These are phyloP conservation scores for Ascomycota sp. DNA, from an alignment of 2,329 filamentous ascomycete genomes.

Conservation along the genomic window DNA sequence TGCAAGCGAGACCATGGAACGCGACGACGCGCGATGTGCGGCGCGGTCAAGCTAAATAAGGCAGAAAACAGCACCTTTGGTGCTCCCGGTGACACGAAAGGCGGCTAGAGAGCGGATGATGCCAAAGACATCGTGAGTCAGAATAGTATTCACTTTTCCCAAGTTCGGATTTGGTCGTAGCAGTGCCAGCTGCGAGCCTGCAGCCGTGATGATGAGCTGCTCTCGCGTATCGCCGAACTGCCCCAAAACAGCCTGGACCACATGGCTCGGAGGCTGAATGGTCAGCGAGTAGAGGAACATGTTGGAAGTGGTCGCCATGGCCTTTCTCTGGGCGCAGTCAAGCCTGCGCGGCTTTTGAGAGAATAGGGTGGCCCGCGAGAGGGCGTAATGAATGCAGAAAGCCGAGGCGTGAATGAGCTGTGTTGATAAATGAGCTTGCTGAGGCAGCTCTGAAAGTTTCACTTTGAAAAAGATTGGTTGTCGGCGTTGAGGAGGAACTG, in stretches of 20 bases:
- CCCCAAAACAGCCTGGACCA: constrained; percentile 76
- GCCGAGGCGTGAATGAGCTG: too few species aligned
- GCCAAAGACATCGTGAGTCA: constrained; percentile 87
- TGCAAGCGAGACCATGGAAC: neutral
- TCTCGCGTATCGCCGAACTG: constrained; percentile 93
- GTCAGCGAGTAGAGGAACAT: constrained; percentile 98
- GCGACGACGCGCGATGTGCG: too few species aligned
- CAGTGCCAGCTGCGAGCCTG: constrained; percentile 71
- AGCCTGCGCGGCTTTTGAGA: constrained; percentile 21
- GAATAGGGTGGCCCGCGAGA: neutral
- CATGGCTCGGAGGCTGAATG: constrained; percentile 72
- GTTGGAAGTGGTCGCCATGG: constrained; percentile 91
- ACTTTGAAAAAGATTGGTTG: neutral
- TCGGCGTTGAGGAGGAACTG: constrained; percentile 13
- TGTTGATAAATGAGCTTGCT: constrained; percentile 1
- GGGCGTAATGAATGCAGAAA: too few species aligned
- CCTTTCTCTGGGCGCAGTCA: constrained; percentile 22
- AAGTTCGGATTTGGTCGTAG: constrained; percentile 67
- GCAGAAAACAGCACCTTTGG: constrained; percentile 53
- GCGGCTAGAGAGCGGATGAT: constrained; percentile 77
- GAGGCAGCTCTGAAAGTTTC: constrained; percentile 13
- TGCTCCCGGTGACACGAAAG: constrained; percentile 81
- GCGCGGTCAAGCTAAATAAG: neutral
- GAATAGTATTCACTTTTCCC: constrained; percentile 64
- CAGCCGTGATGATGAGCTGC: constrained; percentile 88